Conservation (phyloP, 192 early-diverging fungal genomes). For the Coemansia sp. region DNA sequence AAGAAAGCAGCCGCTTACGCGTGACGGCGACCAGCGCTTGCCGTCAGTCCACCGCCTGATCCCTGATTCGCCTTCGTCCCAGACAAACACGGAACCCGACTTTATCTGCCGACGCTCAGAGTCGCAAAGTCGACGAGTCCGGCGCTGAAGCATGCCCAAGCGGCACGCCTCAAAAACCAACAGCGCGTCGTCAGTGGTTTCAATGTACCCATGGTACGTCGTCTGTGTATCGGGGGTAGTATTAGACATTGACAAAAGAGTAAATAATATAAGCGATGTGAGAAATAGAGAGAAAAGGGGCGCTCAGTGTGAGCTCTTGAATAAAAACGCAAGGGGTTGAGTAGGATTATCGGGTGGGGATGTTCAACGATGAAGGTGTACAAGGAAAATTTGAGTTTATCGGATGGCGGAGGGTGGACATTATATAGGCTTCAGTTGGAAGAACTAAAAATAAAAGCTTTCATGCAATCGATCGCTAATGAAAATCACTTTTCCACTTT, state of each 20-base stretch:
- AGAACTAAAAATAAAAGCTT: not conserved
- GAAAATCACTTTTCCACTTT: not conserved
- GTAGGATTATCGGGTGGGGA: not conserved
- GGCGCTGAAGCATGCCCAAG: constrained; percentile 60
- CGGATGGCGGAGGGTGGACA: not conserved
- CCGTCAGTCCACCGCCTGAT: constrained; percentile 91
- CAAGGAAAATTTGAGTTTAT: not conserved
- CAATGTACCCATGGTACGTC: constrained; percentile 75
- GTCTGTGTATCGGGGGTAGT: not conserved
- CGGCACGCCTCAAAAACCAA: constrained; percentile 89
- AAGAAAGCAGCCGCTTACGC: constrained; percentile 81
- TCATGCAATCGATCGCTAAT: constrained; percentile 4
- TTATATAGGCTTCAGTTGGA: not conserved
- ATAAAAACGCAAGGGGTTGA: not conserved
- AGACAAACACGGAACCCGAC: constrained; percentile 82
- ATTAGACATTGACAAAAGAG: not conserved
- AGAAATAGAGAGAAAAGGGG: not conserved
- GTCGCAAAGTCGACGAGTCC: constrained; percentile 74
- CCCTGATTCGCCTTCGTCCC: constrained; percentile 88
- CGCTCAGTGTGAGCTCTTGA: not conserved
- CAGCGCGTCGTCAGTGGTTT: constrained; percentile 83
- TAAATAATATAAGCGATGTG: not conserved
- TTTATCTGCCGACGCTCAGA: constrained; percentile 72
- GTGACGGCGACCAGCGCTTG: constrained; percentile 80
- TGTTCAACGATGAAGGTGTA: not conserved